These are phyloP conservation scores for Cyclocybe cylindracea DNA, from an alignment of 768 basidiomycete species.

Conservation along the genomic window DNA sequence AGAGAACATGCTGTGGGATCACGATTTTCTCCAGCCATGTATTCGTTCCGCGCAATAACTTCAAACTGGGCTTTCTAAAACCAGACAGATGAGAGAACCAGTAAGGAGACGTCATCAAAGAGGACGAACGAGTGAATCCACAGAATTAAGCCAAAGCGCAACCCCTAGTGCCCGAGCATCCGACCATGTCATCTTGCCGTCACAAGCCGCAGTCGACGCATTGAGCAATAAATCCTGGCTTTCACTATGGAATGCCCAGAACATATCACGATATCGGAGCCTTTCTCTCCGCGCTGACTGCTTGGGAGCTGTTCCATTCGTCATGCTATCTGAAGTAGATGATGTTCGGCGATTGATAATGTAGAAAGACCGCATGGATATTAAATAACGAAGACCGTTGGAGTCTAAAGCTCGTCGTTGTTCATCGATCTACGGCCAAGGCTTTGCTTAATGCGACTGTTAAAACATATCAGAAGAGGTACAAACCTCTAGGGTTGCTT, in stretches of 20 bases:
- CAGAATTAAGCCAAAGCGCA: slow-evolving; percentile 83
- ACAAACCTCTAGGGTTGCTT: slow-evolving; percentile 81
- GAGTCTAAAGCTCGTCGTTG: slow-evolving; percentile 89
- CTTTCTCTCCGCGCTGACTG: slow-evolving; percentile 66
- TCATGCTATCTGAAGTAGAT: slow-evolving; percentile 45
- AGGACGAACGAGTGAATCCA: slow-evolving; percentile 70
- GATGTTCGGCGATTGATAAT: slow-evolving; percentile 72
- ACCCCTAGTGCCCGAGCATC: slow-evolving; percentile 88
- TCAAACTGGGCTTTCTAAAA: slow-evolving; percentile 80
- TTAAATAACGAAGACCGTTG: slow-evolving; percentile 90
- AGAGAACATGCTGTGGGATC: slow-evolving; percentile 90
- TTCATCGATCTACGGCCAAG: slow-evolving; percentile 69
- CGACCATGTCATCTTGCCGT: slow-evolving; percentile 86
- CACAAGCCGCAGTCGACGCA: slow-evolving; percentile 70
- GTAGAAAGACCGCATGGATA: slow-evolving; percentile 90
- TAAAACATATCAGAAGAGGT: not conserved
- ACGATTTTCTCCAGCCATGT: slow-evolving; percentile 82
- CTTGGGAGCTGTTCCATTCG: slow-evolving; percentile 40
- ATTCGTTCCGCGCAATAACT: slow-evolving; percentile 87
- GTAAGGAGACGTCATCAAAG: not conserved
- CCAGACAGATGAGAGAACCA: not conserved
- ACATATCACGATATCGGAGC: slow-evolving; percentile 90
- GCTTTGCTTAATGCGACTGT: not conserved
- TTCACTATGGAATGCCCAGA: slow-evolving; percentile 97
- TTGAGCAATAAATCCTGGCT: slow-evolving; percentile 82